A percentile compares a stretch with the other conserved stretches of the same genome.
phyloP scores from a whole-genome alignment of 2,329 filamentous ascomycete genomes.

The Colletotrichum lentis region DNA sequence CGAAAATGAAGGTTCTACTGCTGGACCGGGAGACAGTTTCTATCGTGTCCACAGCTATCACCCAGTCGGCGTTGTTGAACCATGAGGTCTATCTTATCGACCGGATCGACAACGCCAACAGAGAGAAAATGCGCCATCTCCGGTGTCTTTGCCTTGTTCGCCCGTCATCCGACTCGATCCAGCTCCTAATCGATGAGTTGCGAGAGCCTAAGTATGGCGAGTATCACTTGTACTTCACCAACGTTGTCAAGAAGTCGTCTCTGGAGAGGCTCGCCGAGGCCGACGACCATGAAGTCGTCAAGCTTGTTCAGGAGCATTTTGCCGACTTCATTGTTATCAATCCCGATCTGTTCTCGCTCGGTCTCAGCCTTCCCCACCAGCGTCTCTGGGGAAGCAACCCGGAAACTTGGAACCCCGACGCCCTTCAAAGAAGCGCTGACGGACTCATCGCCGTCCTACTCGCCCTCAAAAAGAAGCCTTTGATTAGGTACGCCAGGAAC shows the following conservation, averaged over 20 bases:
- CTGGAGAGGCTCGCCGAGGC: slow-evolving; percentile 94
- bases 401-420: slow-evolving; percentile 90
- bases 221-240: slow-evolving; percentile 97
- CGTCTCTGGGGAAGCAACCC: slow-evolving; percentile 82
- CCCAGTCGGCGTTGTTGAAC: slow-evolving; percentile 91
- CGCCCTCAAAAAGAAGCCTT: slow-evolving; percentile 93
- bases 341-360: slow-evolving; percentile 87
- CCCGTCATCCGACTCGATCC: slow-evolving; percentile 90
- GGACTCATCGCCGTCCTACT: slow-evolving; percentile 85
- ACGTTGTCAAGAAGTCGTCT: slow-evolving; percentile 95
- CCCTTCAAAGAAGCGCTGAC: slow-evolving; percentile 85
- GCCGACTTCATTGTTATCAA: slow-evolving; percentile 96
- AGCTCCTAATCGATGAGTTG: slow-evolving; percentile 92
- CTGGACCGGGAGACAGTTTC: slow-evolving; percentile 93
- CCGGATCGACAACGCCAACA: slow-evolving; percentile 84
- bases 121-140: slow-evolving; percentile 98
- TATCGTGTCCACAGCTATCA: slow-evolving; percentile 93
- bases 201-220: slow-evolving; percentile 97
- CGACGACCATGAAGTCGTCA: slow-evolving; percentile 97
- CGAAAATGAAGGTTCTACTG: slow-evolving; percentile 98
- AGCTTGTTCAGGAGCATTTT: slow-evolving; percentile 92
- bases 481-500: slow-evolving; percentile 92
- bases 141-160: slow-evolving; percentile 92
- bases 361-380: slow-evolving; percentile 74
- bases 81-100: slow-evolving; percentile 99